phyloP scores from a whole-genome alignment of 805 yeast genomes.

The Helenozyma rhizophorensis region DNA sequence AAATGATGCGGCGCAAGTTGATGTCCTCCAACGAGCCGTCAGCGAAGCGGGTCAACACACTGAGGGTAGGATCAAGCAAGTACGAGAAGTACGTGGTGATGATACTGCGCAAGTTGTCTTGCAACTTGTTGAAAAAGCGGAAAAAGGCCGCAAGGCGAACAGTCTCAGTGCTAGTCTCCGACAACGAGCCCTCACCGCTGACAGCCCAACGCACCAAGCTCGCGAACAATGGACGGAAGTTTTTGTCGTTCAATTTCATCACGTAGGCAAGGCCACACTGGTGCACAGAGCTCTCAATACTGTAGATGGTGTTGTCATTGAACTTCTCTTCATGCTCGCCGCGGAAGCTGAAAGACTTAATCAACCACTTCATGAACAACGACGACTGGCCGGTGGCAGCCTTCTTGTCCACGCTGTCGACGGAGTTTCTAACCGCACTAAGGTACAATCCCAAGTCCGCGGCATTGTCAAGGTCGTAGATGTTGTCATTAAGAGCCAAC shows the following conservation, averaged over 20 bases:
- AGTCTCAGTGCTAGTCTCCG: constrained; percentile 29
- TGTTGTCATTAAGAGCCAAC: constrained; percentile 50
- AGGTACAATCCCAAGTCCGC: constrained; percentile 62
- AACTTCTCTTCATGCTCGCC: constrained; percentile 43
- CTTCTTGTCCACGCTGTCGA: constrained; percentile 69
- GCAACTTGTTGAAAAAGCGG: constrained; percentile 80
- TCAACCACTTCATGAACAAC: constrained; percentile 61
- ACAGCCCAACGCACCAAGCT: constrained; percentile 87
- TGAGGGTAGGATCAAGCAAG: constrained; percentile 67
- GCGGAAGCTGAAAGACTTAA: constrained; percentile 70
- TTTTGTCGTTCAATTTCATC: constrained; percentile 88
- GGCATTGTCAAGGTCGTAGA: constrained; percentile 30
- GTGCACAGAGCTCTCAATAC: constrained; percentile 76
- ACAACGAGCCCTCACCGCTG: constrained; percentile 64
- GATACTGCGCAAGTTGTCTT: constrained; percentile 79
- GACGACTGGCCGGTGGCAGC: constrained; percentile 69
- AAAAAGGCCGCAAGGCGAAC: constrained; percentile 67
- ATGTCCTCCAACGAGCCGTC: constrained; percentile 36
- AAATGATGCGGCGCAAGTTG: constrained; percentile 66
- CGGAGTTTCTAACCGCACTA: constrained; percentile 58
- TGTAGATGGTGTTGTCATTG: constrained; percentile 68
- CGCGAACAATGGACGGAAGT: constrained; percentile 89
- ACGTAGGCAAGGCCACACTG: constrained; percentile 71
- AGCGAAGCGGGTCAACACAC: constrained; percentile 49
- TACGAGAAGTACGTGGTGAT: constrained; percentile 87